phyloP scores from a whole-genome alignment of 176 grass and related monocot species.

The Coix lacrymajobi region DNA sequence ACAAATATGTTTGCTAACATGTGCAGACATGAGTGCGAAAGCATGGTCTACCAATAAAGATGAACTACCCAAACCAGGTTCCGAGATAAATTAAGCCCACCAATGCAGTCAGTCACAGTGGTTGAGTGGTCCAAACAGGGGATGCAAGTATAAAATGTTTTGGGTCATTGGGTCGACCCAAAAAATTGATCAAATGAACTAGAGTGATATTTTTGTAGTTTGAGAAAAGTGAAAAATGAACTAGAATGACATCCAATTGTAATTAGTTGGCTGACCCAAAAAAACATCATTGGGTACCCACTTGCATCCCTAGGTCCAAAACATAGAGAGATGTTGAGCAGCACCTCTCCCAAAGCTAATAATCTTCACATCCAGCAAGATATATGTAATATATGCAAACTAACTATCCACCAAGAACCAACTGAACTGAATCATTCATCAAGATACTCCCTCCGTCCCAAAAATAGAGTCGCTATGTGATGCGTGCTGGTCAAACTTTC shows the following conservation, averaged over 20 bases:
- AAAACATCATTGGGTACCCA: too few species aligned
- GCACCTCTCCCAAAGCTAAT: not conserved
- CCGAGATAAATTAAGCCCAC: not conserved
- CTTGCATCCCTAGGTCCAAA: too few species aligned
- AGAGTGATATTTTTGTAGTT: too few species aligned
- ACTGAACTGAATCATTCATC: not conserved
- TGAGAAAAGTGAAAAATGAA: too few species aligned
- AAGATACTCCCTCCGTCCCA: too few species aligned
- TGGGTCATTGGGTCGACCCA: too few species aligned
- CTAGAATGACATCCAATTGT: too few species aligned
- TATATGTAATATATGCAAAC: not conserved
- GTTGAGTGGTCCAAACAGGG: slow-evolving; percentile 22
- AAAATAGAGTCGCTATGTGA: too few species aligned
- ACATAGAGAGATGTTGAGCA: not conserved
- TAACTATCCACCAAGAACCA: not conserved
- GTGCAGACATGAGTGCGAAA: slow-evolving; percentile 2
- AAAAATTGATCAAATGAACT: too few species aligned
- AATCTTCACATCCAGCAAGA: not conserved
- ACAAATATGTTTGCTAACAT: not conserved
- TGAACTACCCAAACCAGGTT: not conserved
- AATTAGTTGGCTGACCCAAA: too few species aligned
- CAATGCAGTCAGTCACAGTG: not conserved
- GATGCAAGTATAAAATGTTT: too few species aligned
- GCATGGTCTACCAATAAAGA: not conserved
- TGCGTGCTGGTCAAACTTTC: too few species aligned